Evolutionary conservation across 306 rosid genomes (phyloP).

Genomic region (Herpetospermum pedunculosum): DNA sequence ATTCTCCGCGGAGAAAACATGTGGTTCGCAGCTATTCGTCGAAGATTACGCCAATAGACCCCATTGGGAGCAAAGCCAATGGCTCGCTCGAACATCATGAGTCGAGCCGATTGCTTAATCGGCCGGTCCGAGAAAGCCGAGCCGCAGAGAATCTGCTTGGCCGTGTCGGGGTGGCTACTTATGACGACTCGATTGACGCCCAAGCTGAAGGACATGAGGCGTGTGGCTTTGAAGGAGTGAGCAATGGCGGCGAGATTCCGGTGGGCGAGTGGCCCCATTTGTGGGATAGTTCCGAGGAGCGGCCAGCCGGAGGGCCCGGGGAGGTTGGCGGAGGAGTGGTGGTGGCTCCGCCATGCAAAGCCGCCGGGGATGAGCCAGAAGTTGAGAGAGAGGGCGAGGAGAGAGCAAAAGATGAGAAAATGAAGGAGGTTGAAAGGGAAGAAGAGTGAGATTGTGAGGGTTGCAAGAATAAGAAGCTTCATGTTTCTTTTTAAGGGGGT

Average conservation of each 20-base stretch:
- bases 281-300: constrained; percentile 47
- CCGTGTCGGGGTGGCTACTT: constrained; percentile 80
- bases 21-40: constrained; percentile 48
- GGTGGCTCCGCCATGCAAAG: constrained; percentile 60
- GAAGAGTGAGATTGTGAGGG: constrained; percentile 12
- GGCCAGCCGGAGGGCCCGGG: constrained; percentile 77
- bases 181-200: constrained; percentile 58
- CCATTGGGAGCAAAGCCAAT: constrained; percentile 83
- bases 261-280: constrained; percentile 57
- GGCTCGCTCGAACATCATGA: constrained; percentile 83
- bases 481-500: constrained; percentile 9
- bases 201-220: constrained; percentile 63
- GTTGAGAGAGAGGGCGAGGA: constrained; percentile 26
- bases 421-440: constrained; percentile 8
- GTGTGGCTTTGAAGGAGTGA: constrained; percentile 25
- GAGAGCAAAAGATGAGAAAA: constrained; percentile 24
- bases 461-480: constrained; percentile 22
- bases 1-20: constrained; percentile 71
- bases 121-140: constrained; percentile 73
- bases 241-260: constrained; percentile 47
- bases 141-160: constrained; percentile 52
- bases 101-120: constrained; percentile 48
- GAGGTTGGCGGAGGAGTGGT: background rate
- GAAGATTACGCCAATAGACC: constrained; percentile 56
- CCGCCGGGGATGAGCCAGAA: constrained; percentile 66